A percentile compares a stretch with the other conserved stretches of the same genome.
Evolutionary conservation across 2,329 filamentous ascomycete genomes (phyloP).

Genomic region (Claviceps monticola): DNA sequence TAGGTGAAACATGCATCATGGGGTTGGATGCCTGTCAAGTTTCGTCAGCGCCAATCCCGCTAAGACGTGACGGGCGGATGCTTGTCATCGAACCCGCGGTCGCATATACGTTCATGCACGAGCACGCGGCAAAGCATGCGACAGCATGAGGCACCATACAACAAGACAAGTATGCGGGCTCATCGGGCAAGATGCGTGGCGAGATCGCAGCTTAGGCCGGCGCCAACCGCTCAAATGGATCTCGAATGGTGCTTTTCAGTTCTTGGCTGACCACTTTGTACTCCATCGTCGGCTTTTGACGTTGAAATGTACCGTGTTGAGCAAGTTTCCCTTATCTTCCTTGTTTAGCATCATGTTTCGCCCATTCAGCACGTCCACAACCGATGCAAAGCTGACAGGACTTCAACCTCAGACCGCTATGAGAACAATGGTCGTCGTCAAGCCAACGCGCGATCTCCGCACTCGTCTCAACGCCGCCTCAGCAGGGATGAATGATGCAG

Average conservation of each 20-base stretch:
- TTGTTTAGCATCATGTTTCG: not conserved
- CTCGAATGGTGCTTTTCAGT: not conserved
- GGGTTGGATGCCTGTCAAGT: not conserved
- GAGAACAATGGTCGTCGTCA: constrained; percentile 53
- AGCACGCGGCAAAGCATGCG: not conserved
- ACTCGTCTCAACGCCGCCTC: constrained; percentile 63
- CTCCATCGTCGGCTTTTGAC: too few relatives aligned
- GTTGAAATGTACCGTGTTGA: too few relatives aligned
- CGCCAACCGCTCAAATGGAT: not conserved
- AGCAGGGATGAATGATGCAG: constrained; percentile 57
- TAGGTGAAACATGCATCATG: not conserved
- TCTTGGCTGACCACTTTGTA: not conserved
- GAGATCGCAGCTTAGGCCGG: not conserved
- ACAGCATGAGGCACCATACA: not conserved
- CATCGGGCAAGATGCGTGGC: too few relatives aligned
- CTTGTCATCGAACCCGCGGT: not conserved
- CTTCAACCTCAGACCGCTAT: constrained; percentile 41
- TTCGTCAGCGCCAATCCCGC: not conserved
- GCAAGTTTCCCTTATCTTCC: not conserved
- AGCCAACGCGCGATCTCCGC: constrained; percentile 70
- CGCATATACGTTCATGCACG: constrained; percentile 4
- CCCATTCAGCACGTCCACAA: not conserved
- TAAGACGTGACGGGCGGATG: not conserved
- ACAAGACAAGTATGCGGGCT: not conserved
- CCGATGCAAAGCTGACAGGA: not conserved